Base-by-base conservation (phyloP, 331 rosid species). In the Saraca asoca region DNA sequence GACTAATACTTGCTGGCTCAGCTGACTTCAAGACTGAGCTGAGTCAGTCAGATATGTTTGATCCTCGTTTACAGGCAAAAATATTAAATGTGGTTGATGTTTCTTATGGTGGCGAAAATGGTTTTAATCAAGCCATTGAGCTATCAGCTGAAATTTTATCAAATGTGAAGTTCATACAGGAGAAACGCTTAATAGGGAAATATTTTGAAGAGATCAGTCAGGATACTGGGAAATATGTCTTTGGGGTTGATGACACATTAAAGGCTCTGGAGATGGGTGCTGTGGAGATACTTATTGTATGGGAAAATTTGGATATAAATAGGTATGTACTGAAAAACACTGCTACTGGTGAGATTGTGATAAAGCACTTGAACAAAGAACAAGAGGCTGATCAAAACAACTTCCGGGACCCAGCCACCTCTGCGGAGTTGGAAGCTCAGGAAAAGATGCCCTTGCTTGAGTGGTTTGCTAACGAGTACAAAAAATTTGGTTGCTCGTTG, bases 181-280 rank as follows among this genome's bases (percentile, higher is more conserved):
- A 85, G 84, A 82, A 85, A 37, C 82, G 81, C 33, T 58, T 85
- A 78, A 85, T 85, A 59, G 91, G 86, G 39, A 85, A 82, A 66
- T 85, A 82, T 50, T 85, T 85, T 9, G 88, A 82, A 55, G 91
- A 85, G 68, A 85, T 85, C 58, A 85, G 91, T 35, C 91, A 85
- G 81, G 91, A 85, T 55, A 85, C 91, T 10, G 88, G 91, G 62
- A 85, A 80, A 60, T 85, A 85, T 19, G 91, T 85, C 55, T 85
- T 82, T 8, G 91, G 91, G 35, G 88, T 82, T 58, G 91, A 85
- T 42, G 91, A 85, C 71, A 85, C 91, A 0, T 62, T 85, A 75
- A 85, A 85, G 82, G 82, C 91, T 54, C 48, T 85, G 37, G 91
- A 85, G 63, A 82, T 85, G 91, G 88, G 91, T 44, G 91, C 91